These are phyloP conservation scores for Coelastrella sp. DNA, from an alignment of 139 green algal genomes.

Conservation along the genomic window DNA sequence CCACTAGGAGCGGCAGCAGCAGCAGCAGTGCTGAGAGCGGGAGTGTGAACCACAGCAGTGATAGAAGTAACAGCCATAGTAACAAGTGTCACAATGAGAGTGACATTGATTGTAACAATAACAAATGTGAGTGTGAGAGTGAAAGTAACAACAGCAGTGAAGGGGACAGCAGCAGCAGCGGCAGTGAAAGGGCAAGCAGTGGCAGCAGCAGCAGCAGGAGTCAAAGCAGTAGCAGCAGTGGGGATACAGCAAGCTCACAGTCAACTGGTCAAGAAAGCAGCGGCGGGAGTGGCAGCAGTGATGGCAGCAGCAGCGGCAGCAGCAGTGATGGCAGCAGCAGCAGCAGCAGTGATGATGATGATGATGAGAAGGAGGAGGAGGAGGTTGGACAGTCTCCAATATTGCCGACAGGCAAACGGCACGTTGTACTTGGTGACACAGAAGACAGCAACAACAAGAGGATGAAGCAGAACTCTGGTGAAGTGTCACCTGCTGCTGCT, in stretches of 20 bases:
- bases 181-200: no score
- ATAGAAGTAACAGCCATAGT: neutral
- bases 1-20: neutral
- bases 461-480: no score
- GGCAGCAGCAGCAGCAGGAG: neutral
- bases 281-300: neutral
- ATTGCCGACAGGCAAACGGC: no score
- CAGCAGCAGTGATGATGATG: no score
- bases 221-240: neutral
- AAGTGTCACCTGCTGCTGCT: no score
- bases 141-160: neutral
- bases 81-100: no score
- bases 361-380: no score
- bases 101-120: no score
- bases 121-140: no score
- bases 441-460: no score
- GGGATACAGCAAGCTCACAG: neutral
- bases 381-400: no score
- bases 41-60: neutral
- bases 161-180: neutral
- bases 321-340: constrained; percentile 14
- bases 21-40: neutral
- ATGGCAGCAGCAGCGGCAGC: neutral
- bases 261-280: neutral
- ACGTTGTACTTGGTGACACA: no score